Base-by-base conservation (phyloP, 805 yeast species). In the Yarrowia sp. region DNA sequence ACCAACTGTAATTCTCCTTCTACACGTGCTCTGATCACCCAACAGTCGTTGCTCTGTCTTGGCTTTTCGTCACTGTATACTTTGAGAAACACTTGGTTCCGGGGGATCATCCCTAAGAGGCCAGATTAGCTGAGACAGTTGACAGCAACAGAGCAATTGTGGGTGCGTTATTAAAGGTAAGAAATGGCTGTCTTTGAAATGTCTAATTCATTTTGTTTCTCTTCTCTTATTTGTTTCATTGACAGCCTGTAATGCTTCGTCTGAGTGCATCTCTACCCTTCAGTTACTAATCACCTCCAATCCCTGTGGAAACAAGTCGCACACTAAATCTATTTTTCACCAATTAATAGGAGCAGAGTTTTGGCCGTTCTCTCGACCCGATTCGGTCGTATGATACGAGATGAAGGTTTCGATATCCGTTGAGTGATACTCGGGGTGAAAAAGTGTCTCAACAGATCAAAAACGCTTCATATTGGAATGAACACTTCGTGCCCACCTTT, bases 271-370 rank as follows among this genome's bases (percentile, higher is more conserved):
- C 32, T 26, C 7, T 1, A 0, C 32, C 32, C 32, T 26, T 26
- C 32, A 5, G 32, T 26, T 26, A 19, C 19, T 19, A 26, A 26
- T 26, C 32, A 26, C 1, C 32, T 5, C 32, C 32, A 26, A 5
- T 3, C 7, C 32, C 32, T 5, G 32, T 26, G 32, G 3, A 26
- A 26, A 26, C 3, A 26, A 0, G 32, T 26, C 9, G 8, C 4
- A 46, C 15, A 3, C 8, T 32, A 26, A 15, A 32, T 49, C 14
- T 49, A 49, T 49, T 32, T 15, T 49, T 49, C 53, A 32, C 38
- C 53, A 32, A 49, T 48, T 14, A 14, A 49, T 49, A 32, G 38
- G 8, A 49, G 38, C 53, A 32, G 53, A 49, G 53, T 49, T 49
- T 32, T 8, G 22, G 12, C 53, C 40, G 19, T 49, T 32, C 19